Percentiles rank a stretch among this genome's conserved stretches.
phyloP scores from a whole-genome alignment of 1,284 basidiomycete species.

The Nidula niveotomentosa region DNA sequence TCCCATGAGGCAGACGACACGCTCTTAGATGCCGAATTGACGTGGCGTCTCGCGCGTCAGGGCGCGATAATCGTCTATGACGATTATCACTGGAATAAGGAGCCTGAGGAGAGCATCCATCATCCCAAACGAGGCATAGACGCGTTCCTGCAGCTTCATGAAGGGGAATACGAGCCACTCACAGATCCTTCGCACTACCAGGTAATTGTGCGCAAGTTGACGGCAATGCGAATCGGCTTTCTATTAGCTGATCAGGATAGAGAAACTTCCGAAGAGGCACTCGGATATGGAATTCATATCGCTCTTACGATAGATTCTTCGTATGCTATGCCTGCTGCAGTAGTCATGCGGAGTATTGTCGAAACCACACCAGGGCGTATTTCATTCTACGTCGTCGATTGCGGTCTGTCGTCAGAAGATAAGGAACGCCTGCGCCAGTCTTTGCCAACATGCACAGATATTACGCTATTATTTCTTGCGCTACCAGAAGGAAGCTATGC shows the following conservation, averaged over 20 bases:
- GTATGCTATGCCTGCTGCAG: conserved; percentile 49
- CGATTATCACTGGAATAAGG: conserved; percentile 53
- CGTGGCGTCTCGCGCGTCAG: conserved; percentile 52
- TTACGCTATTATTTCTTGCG: conserved; percentile 41
- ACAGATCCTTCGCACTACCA: conserved; percentile 44
- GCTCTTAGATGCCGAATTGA: conserved; percentile 56
- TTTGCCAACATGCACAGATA: conserved; percentile 16
- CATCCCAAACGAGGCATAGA: conserved; percentile 59
- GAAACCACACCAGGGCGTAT: conserved; percentile 36
- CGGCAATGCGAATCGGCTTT: conserved; percentile 56
- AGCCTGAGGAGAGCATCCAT: conserved; percentile 46
- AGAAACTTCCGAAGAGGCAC: conserved; percentile 13
- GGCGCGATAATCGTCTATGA: conserved; percentile 56
- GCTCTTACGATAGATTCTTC: conserved; percentile 40
- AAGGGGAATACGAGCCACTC: conserved; percentile 43
- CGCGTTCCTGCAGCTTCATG: conserved; percentile 49
- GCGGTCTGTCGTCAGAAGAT: conserved; percentile 36
- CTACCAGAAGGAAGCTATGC: conserved; percentile 31
- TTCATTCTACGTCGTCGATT: conserved; percentile 50
- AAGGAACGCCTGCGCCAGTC: conserved; percentile 31
- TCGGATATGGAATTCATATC: conserved; percentile 49
- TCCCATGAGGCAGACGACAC: conserved; percentile 61
- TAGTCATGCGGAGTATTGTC: conserved; percentile 42
- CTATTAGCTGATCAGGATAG: conserved; percentile 23
- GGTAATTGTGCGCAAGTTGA: conserved; percentile 46